Evolutionary conservation across 192 early-diverging fungal genomes (phyloP).

Genomic region (Polychytrium aggregatum): DNA sequence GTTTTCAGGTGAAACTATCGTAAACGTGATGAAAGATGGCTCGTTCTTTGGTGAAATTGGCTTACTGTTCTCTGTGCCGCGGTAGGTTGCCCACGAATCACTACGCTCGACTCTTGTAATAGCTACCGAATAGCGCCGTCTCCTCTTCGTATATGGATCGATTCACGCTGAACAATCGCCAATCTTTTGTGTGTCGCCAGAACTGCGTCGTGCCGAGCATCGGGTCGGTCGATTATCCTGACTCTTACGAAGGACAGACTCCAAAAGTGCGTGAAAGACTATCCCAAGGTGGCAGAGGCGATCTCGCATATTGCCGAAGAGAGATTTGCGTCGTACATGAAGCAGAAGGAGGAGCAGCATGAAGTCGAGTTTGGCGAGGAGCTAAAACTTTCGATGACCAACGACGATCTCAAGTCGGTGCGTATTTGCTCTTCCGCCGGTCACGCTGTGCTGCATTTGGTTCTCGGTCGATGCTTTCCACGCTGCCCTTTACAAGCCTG

Average conservation of each 20-base stretch:
- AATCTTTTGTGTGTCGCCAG: too few relatives aligned
- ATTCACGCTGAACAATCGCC: too few relatives aligned
- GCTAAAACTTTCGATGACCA: constrained; percentile 35
- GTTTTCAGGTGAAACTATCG: constrained; percentile 27
- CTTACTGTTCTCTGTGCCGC: constrained; percentile 56
- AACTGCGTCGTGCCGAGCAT: constrained; percentile 40
- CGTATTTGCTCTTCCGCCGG: neutral
- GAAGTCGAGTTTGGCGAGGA: constrained; percentile 44
- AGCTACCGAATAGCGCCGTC: too few relatives aligned
- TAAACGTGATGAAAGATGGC: constrained; percentile 47
- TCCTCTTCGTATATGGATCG: too few relatives aligned
- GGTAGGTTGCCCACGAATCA: constrained; percentile 17
- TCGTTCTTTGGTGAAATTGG: constrained; percentile 76
- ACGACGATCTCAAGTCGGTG: constrained; percentile 39
- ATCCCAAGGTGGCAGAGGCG: constrained; percentile 30
- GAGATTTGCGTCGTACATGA: constrained; percentile 34
- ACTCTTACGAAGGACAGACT: constrained; percentile 39
- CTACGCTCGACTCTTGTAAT: neutral
- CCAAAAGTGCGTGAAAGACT: constrained; percentile 15
- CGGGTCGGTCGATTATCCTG: constrained; percentile 35
- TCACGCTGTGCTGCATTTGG: too few relatives aligned
- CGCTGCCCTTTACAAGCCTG: too few relatives aligned
- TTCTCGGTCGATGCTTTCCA: too few relatives aligned
- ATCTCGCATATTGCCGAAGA: constrained; percentile 39
- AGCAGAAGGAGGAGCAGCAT: constrained; percentile 28